Conservation (phyloP, 805 yeast genomes). For the Candida yuanshanica region DNA sequence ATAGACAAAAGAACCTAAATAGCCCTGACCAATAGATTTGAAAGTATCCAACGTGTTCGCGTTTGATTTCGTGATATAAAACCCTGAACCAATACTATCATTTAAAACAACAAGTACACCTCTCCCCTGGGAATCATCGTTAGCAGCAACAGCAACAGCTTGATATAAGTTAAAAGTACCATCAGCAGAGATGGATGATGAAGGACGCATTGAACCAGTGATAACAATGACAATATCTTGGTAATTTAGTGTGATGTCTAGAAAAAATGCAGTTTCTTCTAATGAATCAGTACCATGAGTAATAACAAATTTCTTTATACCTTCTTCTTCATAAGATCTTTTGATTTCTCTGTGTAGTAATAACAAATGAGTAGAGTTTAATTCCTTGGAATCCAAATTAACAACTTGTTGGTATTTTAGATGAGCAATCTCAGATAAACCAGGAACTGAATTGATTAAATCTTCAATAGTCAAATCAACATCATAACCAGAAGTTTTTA, state of each 20-base stretch:
- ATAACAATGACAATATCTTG: slow-evolving; percentile 55
- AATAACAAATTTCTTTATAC: slow-evolving; percentile 55
- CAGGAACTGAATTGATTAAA: slow-evolving; percentile 50
- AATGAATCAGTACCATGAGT: slow-evolving; percentile 71
- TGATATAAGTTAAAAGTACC: slow-evolving; percentile 71
- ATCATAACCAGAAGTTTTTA: slow-evolving; percentile 49
- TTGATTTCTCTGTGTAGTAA: slow-evolving; percentile 42
- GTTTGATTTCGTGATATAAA: slow-evolving; percentile 63
- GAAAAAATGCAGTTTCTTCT: slow-evolving; percentile 63
- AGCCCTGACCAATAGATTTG: slow-evolving; percentile 63
- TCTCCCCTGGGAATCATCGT: slow-evolving; percentile 43
- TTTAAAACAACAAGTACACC: slow-evolving; percentile 61
- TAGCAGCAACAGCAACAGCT: slow-evolving; percentile 59
- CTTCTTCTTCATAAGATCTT: slow-evolving; percentile 34
- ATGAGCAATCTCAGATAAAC: slow-evolving; percentile 50
- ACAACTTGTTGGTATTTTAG: slow-evolving; percentile 58
- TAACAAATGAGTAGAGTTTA: slow-evolving; percentile 41
- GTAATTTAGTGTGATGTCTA: slow-evolving; percentile 41
- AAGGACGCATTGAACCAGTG: slow-evolving; percentile 74
- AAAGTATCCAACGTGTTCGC: slow-evolving; percentile 69
- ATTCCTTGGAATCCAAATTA: slow-evolving; percentile 59
- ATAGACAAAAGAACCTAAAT: slow-evolving; percentile 63
- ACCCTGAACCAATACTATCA: slow-evolving; percentile 65
- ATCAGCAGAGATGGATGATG: slow-evolving; percentile 63
- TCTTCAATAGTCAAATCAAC: slow-evolving; percentile 52